Evolutionary conservation across 345 rosid species (phyloP), one percentile per base, ranked within the genome.

Genomic region (Litchi chinensis): DNA sequence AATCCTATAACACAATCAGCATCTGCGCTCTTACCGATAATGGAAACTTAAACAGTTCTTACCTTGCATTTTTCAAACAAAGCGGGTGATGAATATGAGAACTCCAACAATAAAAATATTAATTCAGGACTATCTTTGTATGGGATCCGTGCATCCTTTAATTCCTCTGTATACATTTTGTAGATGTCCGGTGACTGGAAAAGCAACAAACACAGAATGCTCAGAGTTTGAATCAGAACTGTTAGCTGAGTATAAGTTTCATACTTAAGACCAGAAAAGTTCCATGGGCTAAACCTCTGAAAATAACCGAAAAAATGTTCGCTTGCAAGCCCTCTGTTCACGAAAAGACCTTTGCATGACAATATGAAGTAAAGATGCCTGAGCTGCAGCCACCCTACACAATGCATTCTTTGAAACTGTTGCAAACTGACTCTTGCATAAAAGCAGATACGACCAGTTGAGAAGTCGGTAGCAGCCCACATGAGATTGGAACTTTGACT

Each of bases 401-500:
- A 91, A 86, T 26, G 91, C 98, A 87, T 87, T 93, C 88, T 87
- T 93, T 3, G 98, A 89, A 83, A 87, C 83, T 10, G 93, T 75
- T n/a, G 91, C 83, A 82, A 96, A 96, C 63, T 90, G 91, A 82
- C 97, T 93, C 77, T 83, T 87, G 41, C 78, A 83, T 76, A 96
- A 84, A 24, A 96, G 91, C 78, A 96, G 87, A 73, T 95, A 91
- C 4, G 99, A 93, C 99, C 98, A 96, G 50, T 86, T 81, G 74
- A 96, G 90, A 62, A 96, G 91, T 84, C 93, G 89, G 75, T 84
- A 85, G 86, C 97, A 89, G 65, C 93, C 91, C 1, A 87, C 86
- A 72, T 80, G 87, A 18, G 94, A 86, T 37, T 88, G 88, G 69
- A 79, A 79, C 83, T 92, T 93, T 28, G 77, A 80, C 80, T 89